Conservation (phyloP, 1,139 yeast species). For the Yamadazyma triangularis region DNA sequence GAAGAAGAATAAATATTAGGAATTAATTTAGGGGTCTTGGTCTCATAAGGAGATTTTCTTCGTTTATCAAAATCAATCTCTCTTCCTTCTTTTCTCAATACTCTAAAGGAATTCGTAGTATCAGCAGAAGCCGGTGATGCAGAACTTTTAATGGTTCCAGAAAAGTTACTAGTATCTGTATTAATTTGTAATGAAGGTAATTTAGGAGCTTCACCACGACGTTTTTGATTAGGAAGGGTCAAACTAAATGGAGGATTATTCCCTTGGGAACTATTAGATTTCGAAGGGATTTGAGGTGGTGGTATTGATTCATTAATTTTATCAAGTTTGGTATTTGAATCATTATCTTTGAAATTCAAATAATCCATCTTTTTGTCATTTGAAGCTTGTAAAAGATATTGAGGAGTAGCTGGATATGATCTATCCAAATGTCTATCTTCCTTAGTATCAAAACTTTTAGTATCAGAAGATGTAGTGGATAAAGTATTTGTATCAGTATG, state of each 20-base stretch:
- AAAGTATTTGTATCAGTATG: conserved; percentile 29
- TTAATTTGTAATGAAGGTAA: conserved; percentile 27
- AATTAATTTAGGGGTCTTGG: conserved; percentile 38
- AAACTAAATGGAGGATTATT: conserved; percentile 17
- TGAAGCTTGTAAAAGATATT: conserved; percentile 43
- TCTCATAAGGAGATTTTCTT: conserved; percentile 67
- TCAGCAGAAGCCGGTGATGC: conserved; percentile 3
- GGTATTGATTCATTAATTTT: conserved; percentile 11
- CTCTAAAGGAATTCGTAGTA: conserved; percentile 45
- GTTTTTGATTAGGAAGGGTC: conserved; percentile 17
- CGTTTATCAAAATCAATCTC: conserved; percentile 83
- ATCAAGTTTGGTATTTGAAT: conserved; percentile 10
- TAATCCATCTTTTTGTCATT: conserved; percentile 47
- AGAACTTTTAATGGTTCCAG: conserved; percentile 11
- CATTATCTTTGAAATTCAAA: conserved; percentile 56
- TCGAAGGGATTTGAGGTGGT: conserved; percentile 3
- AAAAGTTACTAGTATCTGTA: conserved; percentile 13
- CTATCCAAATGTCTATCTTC: conserved; percentile 40
- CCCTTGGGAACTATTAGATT: conserved; percentile 1
- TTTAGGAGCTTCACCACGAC: conserved; percentile 10
- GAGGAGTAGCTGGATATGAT: conserved; percentile 57
- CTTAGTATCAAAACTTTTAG: conserved; percentile 44
- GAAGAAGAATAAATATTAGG: conserved; percentile 43
- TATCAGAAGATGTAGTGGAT: conserved; percentile 44
- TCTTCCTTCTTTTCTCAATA: conserved; percentile 57